Base-by-base conservation (phyloP, 352 stramenopile genomes). In the Pythium volutum region DNA sequence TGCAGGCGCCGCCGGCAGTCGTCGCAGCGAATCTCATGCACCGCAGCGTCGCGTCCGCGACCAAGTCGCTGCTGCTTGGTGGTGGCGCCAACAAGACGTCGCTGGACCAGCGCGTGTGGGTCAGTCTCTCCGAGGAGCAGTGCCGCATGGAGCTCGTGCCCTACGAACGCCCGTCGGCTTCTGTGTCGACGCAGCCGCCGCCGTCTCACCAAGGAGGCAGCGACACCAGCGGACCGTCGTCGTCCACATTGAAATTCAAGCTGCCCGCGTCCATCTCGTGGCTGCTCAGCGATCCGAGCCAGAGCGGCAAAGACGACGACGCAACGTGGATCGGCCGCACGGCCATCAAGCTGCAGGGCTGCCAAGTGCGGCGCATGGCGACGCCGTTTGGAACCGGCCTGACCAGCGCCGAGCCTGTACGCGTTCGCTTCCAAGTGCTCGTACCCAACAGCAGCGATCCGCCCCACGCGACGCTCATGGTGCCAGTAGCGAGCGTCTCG, bases 101-200 rank as follows among this genome's bases (percentile, higher is more conserved):
- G 36, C 25, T 61, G 4, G 57, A 65, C 0, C 77, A 86, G 36
- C 48, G 73, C 14, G 71, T 87, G 48, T 80, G 75, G 59, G 85
- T 78, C 20, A 75, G 68, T 27, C 59, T 87, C n/a, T 86, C 67
- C 0, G 79, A 89, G 52, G 77, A 87, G 25, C 69, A 81, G 34
- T 73, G 72, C n/a, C 82, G 72, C 52, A 62, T 87, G 9, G 77
- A 89, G 56, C 72, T 89, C 59, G 67, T 67, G 1, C 76, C 75
- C 10, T 38, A 71, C 4, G 15, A 54, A 16, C 42, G 31, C 25
- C 16, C 47, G 15, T 3, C 26, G 3, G 11, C n/a, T 18, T 10
- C 26, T 4, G 3, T 46, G 27, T 12, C 46, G 4, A 64, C 47
- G 16, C 27, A 47, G 9, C 22, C 27, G 29, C 2, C 45, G 15